Evolutionary conservation across 2,329 filamentous ascomycete genomes (phyloP).

Genomic region (Trichophyton equinum): DNA sequence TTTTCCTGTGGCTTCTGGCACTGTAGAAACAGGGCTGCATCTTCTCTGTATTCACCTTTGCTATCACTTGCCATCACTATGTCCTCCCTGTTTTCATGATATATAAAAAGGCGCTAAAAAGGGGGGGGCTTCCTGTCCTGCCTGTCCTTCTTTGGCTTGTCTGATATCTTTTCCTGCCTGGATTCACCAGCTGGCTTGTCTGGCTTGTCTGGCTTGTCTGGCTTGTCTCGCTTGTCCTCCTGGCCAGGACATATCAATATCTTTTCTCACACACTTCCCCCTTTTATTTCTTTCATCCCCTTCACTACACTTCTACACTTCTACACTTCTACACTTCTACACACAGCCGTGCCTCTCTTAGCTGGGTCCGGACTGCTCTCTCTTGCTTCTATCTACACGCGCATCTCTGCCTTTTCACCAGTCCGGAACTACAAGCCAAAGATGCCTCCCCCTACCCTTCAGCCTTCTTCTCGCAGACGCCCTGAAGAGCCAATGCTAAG

Average conservation of each 20-base stretch:
- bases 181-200: not conserved
- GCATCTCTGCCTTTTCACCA: not conserved
- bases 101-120: not conserved
- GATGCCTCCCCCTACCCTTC: not conserved
- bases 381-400: not conserved
- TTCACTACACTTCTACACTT: not conserved
- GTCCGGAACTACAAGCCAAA: not conserved
- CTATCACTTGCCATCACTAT: not conserved
- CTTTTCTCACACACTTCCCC: not conserved
- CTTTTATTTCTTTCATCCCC: not conserved
- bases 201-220: too few relatives aligned
- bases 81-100: not conserved
- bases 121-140: not conserved
- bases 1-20: not conserved
- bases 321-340: not conserved
- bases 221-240: too few relatives aligned
- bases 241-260: not conserved
- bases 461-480: not conserved
- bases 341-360: not conserved
- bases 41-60: not conserved
- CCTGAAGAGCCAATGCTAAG: not conserved
- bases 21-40: not conserved
- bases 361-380: not conserved
- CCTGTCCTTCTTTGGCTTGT: not conserved
- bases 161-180: not conserved